These are phyloP conservation scores for Exidia glandulosa DNA, from an alignment of 768 basidiomycete genomes.

Conservation along the genomic window DNA sequence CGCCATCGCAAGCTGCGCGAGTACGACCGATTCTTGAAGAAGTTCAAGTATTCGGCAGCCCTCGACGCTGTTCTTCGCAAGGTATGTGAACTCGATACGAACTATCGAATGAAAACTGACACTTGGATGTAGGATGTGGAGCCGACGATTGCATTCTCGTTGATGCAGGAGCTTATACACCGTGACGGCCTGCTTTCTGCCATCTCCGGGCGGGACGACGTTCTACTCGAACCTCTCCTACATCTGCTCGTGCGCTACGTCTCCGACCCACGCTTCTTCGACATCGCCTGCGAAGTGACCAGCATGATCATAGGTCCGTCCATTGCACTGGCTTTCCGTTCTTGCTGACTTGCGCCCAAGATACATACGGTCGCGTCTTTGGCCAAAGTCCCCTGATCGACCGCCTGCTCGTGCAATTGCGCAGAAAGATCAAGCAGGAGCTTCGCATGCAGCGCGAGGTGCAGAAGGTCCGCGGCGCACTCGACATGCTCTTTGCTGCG, in stretches of 20 bases:
- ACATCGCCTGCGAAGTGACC: slow-evolving; percentile 72
- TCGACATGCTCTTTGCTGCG: slow-evolving; percentile 72
- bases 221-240: slow-evolving; percentile 86
- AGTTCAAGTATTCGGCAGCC: slow-evolving; percentile 90
- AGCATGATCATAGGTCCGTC: slow-evolving; percentile 71
- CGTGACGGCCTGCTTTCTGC: slow-evolving; percentile 82
- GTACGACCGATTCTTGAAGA: slow-evolving; percentile 83
- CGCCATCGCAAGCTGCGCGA: slow-evolving; percentile 63
- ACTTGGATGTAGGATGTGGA: slow-evolving; percentile 50
- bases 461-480: slow-evolving; percentile 67
- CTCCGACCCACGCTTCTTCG: slow-evolving; percentile 86
- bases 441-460: slow-evolving; percentile 83
- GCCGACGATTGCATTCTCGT: slow-evolving; percentile 76
- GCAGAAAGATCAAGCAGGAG: slow-evolving; percentile 77
- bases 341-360: slow-evolving; percentile 28
- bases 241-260: slow-evolving; percentile 75
- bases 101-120: neutral
- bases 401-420: slow-evolving; percentile 66
- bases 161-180: slow-evolving; percentile 88
- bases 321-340: neutral
- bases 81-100: slow-evolving; percentile 27
- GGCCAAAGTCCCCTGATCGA: slow-evolving; percentile 93
- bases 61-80: slow-evolving; percentile 84
- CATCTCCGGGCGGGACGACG: slow-evolving; percentile 83
- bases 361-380: slow-evolving; percentile 85